phyloP scores from a whole-genome alignment of 139 green algal genomes.

The Marvania coccoides region DNA sequence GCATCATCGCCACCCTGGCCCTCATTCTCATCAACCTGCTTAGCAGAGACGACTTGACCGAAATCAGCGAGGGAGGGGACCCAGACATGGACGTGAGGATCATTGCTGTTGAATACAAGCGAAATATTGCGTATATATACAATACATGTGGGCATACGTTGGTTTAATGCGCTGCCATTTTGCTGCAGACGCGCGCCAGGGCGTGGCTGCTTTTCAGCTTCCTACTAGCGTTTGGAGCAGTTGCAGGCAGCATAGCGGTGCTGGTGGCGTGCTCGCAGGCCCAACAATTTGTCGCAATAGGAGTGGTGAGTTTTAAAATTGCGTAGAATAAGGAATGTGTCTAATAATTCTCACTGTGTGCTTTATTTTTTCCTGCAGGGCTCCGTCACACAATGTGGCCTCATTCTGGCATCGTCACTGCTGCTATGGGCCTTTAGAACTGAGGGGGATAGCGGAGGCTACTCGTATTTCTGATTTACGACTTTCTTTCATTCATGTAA shows the following conservation, averaged over 20 bases:
- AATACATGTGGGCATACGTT: not conserved
- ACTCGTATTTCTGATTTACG: not conserved
- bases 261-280: constrained; percentile 18
- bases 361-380: constrained; percentile 13
- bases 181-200: constrained; percentile 19
- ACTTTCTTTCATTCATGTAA: not conserved
- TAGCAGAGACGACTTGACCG: constrained; percentile 14
- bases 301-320: constrained; percentile 23
- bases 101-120: not conserved
- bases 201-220: constrained; percentile 37
- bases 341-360: not conserved
- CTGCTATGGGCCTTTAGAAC: constrained; percentile 30
- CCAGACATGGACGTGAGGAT: constrained; percentile 13
- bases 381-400: constrained; percentile 28
- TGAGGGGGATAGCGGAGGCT: not conserved
- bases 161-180: not conserved
- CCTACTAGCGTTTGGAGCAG: constrained; percentile 17
- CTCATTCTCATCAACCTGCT: constrained; percentile 40
- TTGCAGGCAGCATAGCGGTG: constrained; percentile 35
- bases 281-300: constrained; percentile 3
- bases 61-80: constrained; percentile 9
- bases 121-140: not conserved
- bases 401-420: constrained; percentile 25
- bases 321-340: not conserved
- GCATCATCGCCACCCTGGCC: constrained; percentile 33